A percentile compares a stretch with the other conserved stretches of the same genome.
Evolutionary conservation across 2,329 filamentous ascomycete genomes (phyloP).

Genomic region (Botrytis fragariae): DNA sequence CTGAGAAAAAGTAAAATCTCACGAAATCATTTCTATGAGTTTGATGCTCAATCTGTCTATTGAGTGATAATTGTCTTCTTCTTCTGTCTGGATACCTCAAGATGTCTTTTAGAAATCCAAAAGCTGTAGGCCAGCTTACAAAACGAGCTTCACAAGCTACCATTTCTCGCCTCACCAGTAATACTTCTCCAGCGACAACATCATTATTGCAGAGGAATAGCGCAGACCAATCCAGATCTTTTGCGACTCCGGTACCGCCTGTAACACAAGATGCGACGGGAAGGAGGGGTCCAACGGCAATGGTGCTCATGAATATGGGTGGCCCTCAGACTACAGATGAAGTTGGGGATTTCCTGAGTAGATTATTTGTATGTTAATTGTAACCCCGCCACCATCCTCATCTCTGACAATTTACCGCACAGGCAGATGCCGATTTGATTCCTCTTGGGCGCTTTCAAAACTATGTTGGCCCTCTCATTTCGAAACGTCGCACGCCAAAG

Average conservation of each 20-base stretch:
- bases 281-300: conserved; percentile 82
- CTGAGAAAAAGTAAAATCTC: not conserved
- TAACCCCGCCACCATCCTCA: conserved; percentile 12
- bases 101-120: conserved; percentile 45
- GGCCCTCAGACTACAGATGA: conserved; percentile 85
- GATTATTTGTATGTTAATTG: conserved; percentile 72
- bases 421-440: conserved; percentile 92
- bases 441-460: conserved; percentile 89
- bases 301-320: conserved; percentile 99
- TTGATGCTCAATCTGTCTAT: not conserved
- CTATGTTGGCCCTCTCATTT: conserved; percentile 87
- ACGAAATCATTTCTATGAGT: not conserved
- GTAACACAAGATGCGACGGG: conserved; percentile 74
- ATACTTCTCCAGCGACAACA: conserved; percentile 32
- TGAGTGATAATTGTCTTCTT: not conserved
- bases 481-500: conserved; percentile 84
- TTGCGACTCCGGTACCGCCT: conserved; percentile 67
- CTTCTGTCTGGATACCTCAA: not conserved
- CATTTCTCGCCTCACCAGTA: conserved; percentile 33
- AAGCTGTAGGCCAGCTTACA: conserved; percentile 30
- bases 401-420: conserved; percentile 22
- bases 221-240: conserved; percentile 42
- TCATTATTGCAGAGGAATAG: conserved; percentile 40
- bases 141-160: conserved; percentile 34
- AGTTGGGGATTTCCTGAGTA: conserved; percentile 84